A percentile compares a stretch with the other conserved stretches of the same genome.
Conservation (phyloP, 2,329 filamentous ascomycete genomes). For the Fusarium albosuccineum region DNA sequence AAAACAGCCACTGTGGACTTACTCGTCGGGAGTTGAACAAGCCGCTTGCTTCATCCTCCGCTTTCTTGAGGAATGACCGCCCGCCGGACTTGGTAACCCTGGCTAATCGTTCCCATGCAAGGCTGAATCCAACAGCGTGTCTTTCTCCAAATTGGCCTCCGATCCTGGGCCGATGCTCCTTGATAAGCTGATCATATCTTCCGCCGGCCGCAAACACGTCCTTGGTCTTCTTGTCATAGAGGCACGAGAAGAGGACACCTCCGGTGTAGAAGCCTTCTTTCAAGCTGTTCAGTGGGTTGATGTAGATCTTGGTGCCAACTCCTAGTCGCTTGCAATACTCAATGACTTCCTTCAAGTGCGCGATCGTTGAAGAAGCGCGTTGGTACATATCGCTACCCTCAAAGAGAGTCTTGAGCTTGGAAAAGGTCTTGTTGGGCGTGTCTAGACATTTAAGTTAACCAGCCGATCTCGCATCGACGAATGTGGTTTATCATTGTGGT, state of each 20-base stretch:
- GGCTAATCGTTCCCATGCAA: slow-evolving; percentile 87
- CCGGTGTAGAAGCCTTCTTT: slow-evolving; percentile 92
- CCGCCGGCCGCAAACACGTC: slow-evolving; percentile 95
- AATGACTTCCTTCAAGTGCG: slow-evolving; percentile 83
- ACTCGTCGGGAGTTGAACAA: slow-evolving; percentile 75
- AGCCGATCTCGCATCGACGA: not conserved
- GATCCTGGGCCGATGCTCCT: slow-evolving; percentile 81
- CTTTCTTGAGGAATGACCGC: slow-evolving; percentile 76
- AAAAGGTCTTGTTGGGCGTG: slow-evolving; percentile 68
- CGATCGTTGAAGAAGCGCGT: slow-evolving; percentile 80
- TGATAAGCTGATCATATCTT: slow-evolving; percentile 90
- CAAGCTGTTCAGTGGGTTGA: slow-evolving; percentile 87
- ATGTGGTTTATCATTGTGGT: not conserved
- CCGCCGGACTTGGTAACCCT: slow-evolving; percentile 70
- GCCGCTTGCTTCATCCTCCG: slow-evolving; percentile 70
- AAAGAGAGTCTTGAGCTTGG: slow-evolving; percentile 70
- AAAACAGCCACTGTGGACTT: slow-evolving; percentile 49
- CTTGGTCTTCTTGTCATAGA: slow-evolving; percentile 85
- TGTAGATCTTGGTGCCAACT: slow-evolving; percentile 81
- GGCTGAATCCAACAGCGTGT: slow-evolving; percentile 91
- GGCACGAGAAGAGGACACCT: slow-evolving; percentile 89
- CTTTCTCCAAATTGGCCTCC: slow-evolving; percentile 72
- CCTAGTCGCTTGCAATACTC: slow-evolving; percentile 82
- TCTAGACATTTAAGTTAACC: slow-evolving; percentile 54
- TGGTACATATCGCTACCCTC: slow-evolving; percentile 77